These are phyloP conservation scores for barley (Hordeum vulgare) DNA, from an alignment of 176 grass and related monocot species.

Conservation along the genomic window MorexV3_pseudomolecules_assembly NC_058523.1:24214711-24215210, in stretches of 20 bases:
- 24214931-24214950: neutral
- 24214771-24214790: neutral
- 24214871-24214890: neutral
- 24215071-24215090: neutral
- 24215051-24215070: neutral
- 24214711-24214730: neutral
- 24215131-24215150: neutral
- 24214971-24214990: neutral
- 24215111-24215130: neutral
- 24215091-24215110: neutral
- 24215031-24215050: neutral
- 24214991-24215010: neutral
- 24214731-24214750: neutral
- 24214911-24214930: neutral
- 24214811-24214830: neutral
- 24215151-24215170: neutral
- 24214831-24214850: neutral
- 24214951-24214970: neutral
- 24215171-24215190: too few species aligned
- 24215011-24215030: neutral
- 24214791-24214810: neutral
- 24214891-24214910: neutral
- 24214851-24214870: neutral
- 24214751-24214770: neutral
- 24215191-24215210: too few species aligned